phyloP scores from a whole-genome alignment of 179 eudicot genomes.

The Beta corolliflora region DNA sequence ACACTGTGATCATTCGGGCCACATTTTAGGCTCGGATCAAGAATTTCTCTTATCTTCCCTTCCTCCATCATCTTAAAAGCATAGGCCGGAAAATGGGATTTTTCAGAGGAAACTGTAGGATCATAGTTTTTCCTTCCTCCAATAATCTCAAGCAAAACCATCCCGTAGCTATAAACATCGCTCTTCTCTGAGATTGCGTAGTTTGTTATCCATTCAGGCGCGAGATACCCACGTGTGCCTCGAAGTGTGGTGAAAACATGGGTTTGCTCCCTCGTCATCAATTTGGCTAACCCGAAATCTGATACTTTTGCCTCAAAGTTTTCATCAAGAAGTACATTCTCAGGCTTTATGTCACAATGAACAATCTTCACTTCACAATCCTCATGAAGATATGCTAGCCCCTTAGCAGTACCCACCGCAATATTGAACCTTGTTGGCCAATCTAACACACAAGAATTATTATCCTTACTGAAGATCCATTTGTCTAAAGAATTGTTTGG shows the following conservation, averaged over 20 bases:
- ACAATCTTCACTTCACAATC: slow-evolving; percentile 83
- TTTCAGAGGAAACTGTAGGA: slow-evolving; percentile 50
- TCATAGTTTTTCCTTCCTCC: slow-evolving; percentile 78
- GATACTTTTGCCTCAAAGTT: slow-evolving; percentile 74
- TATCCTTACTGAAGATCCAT: slow-evolving; percentile 63
- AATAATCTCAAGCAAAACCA: slow-evolving; percentile 81
- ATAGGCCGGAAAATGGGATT: slow-evolving; percentile 70
- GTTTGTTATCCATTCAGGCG: slow-evolving; percentile 89
- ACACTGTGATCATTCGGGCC: slow-evolving; percentile 61
- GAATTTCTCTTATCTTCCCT: slow-evolving; percentile 55
- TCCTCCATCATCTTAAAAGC: slow-evolving; percentile 78
- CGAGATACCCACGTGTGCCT: slow-evolving; percentile 82
- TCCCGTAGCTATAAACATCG: slow-evolving; percentile 81
- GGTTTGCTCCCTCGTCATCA: slow-evolving; percentile 81
- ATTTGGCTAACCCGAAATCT: slow-evolving; percentile 82
- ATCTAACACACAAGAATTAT: slow-evolving; percentile 39
- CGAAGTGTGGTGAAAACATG: slow-evolving; percentile 79
- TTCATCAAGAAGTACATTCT: slow-evolving; percentile 76
- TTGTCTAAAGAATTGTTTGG: slow-evolving; percentile 67
- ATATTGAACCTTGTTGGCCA: slow-evolving; percentile 75
- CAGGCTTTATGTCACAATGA: slow-evolving; percentile 88
- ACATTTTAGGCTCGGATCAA: slow-evolving; percentile 51
- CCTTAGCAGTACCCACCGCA: slow-evolving; percentile 77
- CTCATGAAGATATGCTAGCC: slow-evolving; percentile 86
- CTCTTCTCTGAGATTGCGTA: slow-evolving; percentile 87